These are phyloP conservation scores for Penicillium pancosmium DNA, from an alignment of 495 filamentous ascomycete species.

Conservation along the genomic window DNA sequence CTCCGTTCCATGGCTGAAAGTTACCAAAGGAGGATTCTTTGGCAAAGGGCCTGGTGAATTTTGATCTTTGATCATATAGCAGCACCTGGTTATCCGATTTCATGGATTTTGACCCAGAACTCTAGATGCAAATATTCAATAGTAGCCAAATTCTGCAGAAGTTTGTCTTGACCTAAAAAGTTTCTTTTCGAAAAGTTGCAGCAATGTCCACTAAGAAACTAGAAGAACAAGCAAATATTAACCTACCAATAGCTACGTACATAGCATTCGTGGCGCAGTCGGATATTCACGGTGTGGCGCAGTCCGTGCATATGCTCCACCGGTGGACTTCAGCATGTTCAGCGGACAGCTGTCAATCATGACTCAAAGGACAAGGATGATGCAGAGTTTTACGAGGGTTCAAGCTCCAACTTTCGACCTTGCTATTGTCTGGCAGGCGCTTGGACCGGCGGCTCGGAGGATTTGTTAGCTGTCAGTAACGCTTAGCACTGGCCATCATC, in stretches of 20 bases:
- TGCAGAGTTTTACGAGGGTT: slow-evolving; percentile 1
- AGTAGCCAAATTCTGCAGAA: too few relatives aligned
- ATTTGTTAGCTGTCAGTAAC: slow-evolving; percentile 16
- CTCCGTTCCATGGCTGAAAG: slow-evolving; percentile 27
- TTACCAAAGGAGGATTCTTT: slow-evolving; percentile 31
- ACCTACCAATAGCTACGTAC: too few relatives aligned
- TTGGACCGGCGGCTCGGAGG: slow-evolving; percentile 9
- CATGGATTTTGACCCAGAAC: too few relatives aligned
- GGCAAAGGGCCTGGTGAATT: slow-evolving; percentile 30
- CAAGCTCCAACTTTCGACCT: slow-evolving; percentile 12
- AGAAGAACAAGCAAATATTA: too few relatives aligned
- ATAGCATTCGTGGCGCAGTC: neutral
- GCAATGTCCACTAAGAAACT: too few relatives aligned
- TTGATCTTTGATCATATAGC: slow-evolving; percentile 14
- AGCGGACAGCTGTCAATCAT: slow-evolving; percentile 13
- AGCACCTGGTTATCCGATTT: too few relatives aligned
- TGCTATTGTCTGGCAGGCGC: slow-evolving; percentile 7
- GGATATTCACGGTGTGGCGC: slow-evolving; percentile 1
- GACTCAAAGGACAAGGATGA: slow-evolving; percentile 7
- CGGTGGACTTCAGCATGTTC: slow-evolving; percentile 2
- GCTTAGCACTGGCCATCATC: neutral
- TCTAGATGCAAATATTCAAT: too few relatives aligned
- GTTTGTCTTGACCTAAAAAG: too few relatives aligned
- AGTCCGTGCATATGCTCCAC: slow-evolving; percentile 3
- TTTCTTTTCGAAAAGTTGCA: too few relatives aligned